Evolutionary conservation across 208 protist species (phyloP).

Genomic region (Naegleria fowleri): DNA sequence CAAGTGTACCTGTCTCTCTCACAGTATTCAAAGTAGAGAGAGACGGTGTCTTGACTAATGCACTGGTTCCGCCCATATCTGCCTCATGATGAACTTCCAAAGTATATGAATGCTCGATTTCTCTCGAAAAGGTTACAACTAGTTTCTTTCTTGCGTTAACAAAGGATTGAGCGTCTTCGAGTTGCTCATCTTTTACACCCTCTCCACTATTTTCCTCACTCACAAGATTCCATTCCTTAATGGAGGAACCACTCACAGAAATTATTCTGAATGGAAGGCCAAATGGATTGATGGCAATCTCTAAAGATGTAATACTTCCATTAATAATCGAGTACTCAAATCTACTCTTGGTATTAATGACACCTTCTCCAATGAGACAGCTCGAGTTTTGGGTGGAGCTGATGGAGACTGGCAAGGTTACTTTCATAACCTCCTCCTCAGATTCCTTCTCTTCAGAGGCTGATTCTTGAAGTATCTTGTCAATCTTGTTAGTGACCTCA

Average conservation of each 20-base stretch:
- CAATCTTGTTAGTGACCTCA: background rate
- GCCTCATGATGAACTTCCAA: background rate
- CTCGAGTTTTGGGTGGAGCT: background rate
- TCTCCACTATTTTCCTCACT: background rate
- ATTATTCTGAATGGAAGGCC: background rate
- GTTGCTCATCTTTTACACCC: background rate
- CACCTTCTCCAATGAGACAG: background rate
- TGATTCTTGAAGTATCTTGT: background rate
- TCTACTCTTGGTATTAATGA: background rate
- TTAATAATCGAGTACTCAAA: slow-evolving; percentile 1
- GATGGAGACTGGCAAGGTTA: background rate
- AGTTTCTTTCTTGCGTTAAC: background rate
- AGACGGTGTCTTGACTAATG: background rate
- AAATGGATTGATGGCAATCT: background rate
- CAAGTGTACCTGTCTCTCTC: background rate
- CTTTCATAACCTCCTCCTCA: background rate
- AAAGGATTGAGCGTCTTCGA: background rate
- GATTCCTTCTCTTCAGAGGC: background rate
- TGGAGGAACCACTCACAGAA: background rate
- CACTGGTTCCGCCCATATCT: background rate
- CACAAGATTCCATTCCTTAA: background rate
- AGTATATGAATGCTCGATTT: background rate
- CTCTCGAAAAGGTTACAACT: background rate
- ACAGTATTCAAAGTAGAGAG: background rate
- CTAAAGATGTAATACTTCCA: background rate